phyloP scores from a whole-genome alignment of 805 yeast genomes.

The Kluyveromyces lactis region DNA sequence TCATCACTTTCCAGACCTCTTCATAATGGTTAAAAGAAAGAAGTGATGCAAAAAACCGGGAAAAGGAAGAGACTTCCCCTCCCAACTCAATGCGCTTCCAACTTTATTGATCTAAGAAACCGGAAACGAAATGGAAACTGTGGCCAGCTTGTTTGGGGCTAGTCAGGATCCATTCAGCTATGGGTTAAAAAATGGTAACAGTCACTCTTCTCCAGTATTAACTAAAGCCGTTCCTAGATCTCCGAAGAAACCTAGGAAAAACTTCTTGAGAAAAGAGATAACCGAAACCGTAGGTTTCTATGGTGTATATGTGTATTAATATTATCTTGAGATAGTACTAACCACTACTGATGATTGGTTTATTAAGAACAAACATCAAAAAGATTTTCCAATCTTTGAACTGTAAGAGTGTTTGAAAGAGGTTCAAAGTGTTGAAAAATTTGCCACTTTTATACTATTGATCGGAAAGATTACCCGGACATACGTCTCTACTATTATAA shows the following conservation, averaged over 20 bases:
- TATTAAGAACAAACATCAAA: conserved; percentile 12
- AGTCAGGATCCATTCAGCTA: conserved; percentile 32
- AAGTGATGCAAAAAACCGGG: no score
- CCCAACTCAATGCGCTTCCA: no score
- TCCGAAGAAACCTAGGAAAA: conserved; percentile 14
- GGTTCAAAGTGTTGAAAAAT: background rate
- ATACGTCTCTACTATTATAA: background rate
- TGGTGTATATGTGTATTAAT: conserved; percentile 28
- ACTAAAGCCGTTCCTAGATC: conserved; percentile 26
- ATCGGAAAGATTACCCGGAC: background rate
- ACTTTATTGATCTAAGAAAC: conserved; percentile 30
- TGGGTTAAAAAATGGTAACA: conserved; percentile 27
- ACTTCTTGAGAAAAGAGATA: conserved; percentile 19
- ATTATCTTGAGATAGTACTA: conserved; percentile 35
- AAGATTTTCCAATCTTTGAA: background rate
- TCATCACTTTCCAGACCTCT: conserved; percentile 9
- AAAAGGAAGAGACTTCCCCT: no score
- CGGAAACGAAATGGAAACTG: conserved; percentile 34
- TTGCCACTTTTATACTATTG: conserved; percentile 3
- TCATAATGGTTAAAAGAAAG: conserved; percentile 18
- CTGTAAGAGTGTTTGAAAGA: no score
- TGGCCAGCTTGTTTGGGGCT: conserved; percentile 32
- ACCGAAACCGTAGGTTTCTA: conserved; percentile 31
- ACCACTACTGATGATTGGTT: conserved; percentile 34
- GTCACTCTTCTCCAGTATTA: conserved; percentile 29